phyloP scores from a whole-genome alignment of 345 rosid genomes.

The Dovyalis caffra region DNA sequence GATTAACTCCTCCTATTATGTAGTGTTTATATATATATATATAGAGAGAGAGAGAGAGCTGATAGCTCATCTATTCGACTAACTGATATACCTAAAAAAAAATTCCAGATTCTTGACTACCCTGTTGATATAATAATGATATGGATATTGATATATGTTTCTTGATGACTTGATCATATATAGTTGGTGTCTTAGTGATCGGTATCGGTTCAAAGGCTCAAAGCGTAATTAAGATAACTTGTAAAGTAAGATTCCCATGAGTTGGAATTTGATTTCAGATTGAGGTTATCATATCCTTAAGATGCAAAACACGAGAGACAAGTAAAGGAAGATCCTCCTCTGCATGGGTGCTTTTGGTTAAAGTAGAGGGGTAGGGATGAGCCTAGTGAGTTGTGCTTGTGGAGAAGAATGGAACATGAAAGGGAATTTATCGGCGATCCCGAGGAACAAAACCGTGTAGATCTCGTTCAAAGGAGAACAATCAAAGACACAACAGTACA shows the following conservation, averaged over 20 bases:
- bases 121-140: not conserved
- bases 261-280: slow-evolving; percentile 7
- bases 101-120: not conserved
- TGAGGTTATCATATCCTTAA: not conserved
- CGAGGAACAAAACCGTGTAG: slow-evolving; percentile 33
- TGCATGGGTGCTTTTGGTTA: not conserved
- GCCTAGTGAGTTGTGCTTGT: slow-evolving; percentile 1
- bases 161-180: not conserved
- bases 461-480: slow-evolving; percentile 1
- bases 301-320: not conserved
- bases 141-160: not conserved
- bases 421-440: slow-evolving; percentile 37
- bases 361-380: slow-evolving; percentile 9
- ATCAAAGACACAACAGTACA: not conserved
- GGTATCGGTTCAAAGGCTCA: not conserved
- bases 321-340: slow-evolving; percentile 5
- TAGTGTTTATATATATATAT: too few species aligned
- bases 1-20: too few species aligned
- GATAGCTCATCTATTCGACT: too few species aligned
- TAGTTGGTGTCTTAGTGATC: not conserved
- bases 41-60: too few species aligned
- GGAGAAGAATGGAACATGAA: slow-evolving; percentile 28
- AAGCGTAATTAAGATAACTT: not conserved
- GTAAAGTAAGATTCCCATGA: not conserved
- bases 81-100: too few species aligned